Evolutionary conservation across 2,329 filamentous ascomycete genomes (phyloP), one percentile per base, ranked within the genome.

Genomic region (Alternaria rosae): DNA sequence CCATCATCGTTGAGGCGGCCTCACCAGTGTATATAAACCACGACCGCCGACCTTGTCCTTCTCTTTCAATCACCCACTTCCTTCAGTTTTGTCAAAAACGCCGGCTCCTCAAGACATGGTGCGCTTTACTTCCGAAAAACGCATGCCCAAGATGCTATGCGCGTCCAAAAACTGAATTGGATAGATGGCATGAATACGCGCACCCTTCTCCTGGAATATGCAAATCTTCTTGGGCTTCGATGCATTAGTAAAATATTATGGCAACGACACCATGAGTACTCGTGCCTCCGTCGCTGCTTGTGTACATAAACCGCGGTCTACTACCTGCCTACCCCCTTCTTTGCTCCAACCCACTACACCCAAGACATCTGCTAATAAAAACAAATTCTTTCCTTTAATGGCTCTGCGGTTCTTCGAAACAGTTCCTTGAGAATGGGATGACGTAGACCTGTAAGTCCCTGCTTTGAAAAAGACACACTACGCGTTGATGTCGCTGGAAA

Each of bases 371-470:
- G 35, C n/a, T n/a, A n/a, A n/a, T n/a, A 17, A 17, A 38, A 6
- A 6, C 4, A 11, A 1, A 17, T 4, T 2, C 15, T 2, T 3
- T 10, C 0, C 8, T 9, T 38, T n/a, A 0, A 38, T 38, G 35
- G 35, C 35, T 38, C n/a, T 38, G 17, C 32, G 10, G 4, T 38
- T 38, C 15, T 38, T 5, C 35, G n/a, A 38, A 17, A 38, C 35
- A 38, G 35, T 38, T 38, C 17, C 35, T 38, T 38, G 35, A 38
- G 35, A 38, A 15, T 0, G 15, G 35, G 35, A 38, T 38, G n/a
- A 38, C n/a, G n/a, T 10, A n/a, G 11, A 38, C n/a, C 35, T 38
- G n/a, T 4, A 38, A 38, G n/a, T 38, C 17, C 2, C 4, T 11
- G 15, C 15, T 38, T n/a, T 38, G 1, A 38, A 38, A 3, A 9